phyloP scores from a whole-genome alignment of 768 basidiomycete species.

The Mycena indigotica region DNA sequence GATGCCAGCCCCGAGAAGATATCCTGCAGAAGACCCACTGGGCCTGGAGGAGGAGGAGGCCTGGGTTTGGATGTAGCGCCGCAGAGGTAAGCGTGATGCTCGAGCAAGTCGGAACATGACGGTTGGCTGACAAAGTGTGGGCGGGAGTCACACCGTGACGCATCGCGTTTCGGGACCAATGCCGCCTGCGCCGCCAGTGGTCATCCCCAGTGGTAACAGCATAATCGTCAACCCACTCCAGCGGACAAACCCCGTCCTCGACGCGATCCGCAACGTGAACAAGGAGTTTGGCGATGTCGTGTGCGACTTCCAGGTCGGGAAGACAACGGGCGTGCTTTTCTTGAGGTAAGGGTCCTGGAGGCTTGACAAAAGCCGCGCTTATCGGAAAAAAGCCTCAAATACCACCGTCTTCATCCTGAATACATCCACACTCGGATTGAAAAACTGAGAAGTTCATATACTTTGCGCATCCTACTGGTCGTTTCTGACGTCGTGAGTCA shows the following conservation, averaged over 20 bases:
- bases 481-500: slow-evolving; percentile 86
- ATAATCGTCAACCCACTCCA: slow-evolving; percentile 68
- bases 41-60: slow-evolving; percentile 3
- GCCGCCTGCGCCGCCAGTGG: slow-evolving; percentile 49
- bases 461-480: slow-evolving; percentile 81
- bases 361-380: not conserved
- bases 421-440: slow-evolving; percentile 93
- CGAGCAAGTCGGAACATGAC: slow-evolving; percentile 16
- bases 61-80: slow-evolving; percentile 15
- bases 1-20: slow-evolving; percentile 4
- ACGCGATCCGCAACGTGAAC: slow-evolving; percentile 82
- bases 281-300: slow-evolving; percentile 95
- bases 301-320: slow-evolving; percentile 93
- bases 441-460: slow-evolving; percentile 79
- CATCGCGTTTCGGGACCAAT: not conserved
- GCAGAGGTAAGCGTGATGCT: slow-evolving; percentile 9
- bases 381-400: slow-evolving; percentile 65
- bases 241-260: slow-evolving; percentile 88
- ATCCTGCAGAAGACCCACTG: slow-evolving; percentile 3
- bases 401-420: slow-evolving; percentile 96
- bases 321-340: slow-evolving; percentile 89
- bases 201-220: slow-evolving; percentile 65
- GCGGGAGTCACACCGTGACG: not conserved
- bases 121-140: not conserved
- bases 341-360: slow-evolving; percentile 61